A percentile compares a stretch with the other conserved stretches of the same genome.
phyloP scores from a whole-genome alignment of 306 rosid species.

The Prunus mongolica region DNA sequence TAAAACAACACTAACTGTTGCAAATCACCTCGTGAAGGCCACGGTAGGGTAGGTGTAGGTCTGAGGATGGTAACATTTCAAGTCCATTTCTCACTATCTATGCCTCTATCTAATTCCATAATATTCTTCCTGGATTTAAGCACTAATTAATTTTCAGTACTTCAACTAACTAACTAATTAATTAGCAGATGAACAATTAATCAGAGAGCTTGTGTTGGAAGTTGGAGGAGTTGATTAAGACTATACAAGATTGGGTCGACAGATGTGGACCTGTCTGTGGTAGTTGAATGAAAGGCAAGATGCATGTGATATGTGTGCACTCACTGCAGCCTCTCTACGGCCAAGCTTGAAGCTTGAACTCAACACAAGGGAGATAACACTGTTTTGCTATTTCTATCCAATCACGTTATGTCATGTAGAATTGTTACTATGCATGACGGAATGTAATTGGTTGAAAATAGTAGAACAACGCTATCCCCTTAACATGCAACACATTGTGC shows the following conservation, averaged over 20 bases:
- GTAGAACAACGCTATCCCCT: too few relatives aligned
- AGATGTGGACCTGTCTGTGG: neutral
- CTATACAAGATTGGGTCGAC: neutral
- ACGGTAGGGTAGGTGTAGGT: neutral
- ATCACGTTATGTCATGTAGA: too few relatives aligned
- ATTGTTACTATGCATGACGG: too few relatives aligned
- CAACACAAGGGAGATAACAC: too few relatives aligned
- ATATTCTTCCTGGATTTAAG: neutral
- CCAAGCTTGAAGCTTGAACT: neutral
- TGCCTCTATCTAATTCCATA: neutral
- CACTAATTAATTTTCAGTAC: neutral
- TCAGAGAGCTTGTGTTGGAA: neutral
- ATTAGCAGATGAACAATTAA: neutral
- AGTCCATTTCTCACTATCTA: neutral
- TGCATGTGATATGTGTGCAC: constrained; percentile 22
- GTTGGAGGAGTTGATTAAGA: neutral
- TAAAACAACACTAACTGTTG: constrained; percentile 5
- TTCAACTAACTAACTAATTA: neutral
- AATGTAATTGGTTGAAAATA: too few relatives aligned
- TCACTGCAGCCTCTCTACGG: neutral
- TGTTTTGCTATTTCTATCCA: too few relatives aligned
- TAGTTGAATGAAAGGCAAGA: constrained; percentile 19
- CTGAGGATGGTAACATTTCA: neutral
- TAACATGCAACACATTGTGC: neutral
- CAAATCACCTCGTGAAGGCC: neutral